Evolutionary conservation across 345 rosid species (phyloP), one percentile per base, ranked within the genome.

Genomic region (Syzygium aromaticum): DNA sequence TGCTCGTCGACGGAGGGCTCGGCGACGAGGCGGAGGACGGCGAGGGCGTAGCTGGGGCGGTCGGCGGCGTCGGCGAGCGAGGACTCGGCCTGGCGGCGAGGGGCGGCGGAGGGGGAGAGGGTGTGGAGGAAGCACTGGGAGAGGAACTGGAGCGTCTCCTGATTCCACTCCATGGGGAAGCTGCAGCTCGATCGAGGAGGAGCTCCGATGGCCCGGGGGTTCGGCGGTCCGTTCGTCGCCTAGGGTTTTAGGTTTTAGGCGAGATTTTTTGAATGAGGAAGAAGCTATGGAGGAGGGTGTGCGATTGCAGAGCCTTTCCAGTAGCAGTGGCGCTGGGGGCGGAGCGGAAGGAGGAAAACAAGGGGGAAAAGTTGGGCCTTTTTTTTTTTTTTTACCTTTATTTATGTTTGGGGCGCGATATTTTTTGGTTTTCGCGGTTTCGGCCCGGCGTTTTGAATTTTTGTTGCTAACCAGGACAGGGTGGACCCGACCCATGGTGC

Each of bases 21-120:
- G 7, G 98, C 96, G 21, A 96, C 95, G 11, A 96, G 93, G 33
- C 94, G 95, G 88, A 96, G 98, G 19, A 96, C 98, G 19, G 94
- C 96, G 85, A 98, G 93, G 38, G 94, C 96, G 86, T 90, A 96
- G 90, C 94, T 95, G 40, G 98, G 96, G 16, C 87, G 92, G 86
- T 94, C 94, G 28, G 98, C 91, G 54, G 94, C 95, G 54, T 91
- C 94, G 13, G 93, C 59, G 25, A 98, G 89, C 8, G 92, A 92
- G 54, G 91, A 88, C 90, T 98, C 99, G 57, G 98, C 99, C 22
- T 96, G 94, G 27, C 96, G 97, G 49, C 99, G 99, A 1, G 98
- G 97, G 86, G 90, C 97, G 12, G 97, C 98, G 3, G 86, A 57
- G 11, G 96, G 95, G 25, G 98, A 96, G 90, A 98, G 95, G 1